Conservation (phyloP, 116 monocot genomes). For the Phalaenopsis hybrid region DNA sequence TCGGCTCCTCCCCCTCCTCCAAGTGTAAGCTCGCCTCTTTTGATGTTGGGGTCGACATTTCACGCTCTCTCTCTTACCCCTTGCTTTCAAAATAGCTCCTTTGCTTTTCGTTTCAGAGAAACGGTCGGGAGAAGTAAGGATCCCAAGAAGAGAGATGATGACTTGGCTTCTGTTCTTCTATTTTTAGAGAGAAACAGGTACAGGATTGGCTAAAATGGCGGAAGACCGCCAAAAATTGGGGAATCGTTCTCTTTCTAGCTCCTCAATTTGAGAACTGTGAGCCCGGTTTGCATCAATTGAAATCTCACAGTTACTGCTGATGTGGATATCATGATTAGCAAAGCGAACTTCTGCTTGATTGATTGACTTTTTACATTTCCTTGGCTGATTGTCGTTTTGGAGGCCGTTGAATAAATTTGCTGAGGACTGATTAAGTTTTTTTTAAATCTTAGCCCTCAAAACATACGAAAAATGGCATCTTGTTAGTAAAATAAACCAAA, state of each 20-base stretch:
- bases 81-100: background rate
- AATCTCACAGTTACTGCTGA: too few species aligned
- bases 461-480: too few species aligned
- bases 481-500: too few species aligned
- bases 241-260: background rate
- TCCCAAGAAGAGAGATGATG: background rate
- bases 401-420: too few species aligned
- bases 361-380: too few species aligned
- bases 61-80: background rate
- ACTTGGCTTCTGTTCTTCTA: background rate
- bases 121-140: background rate
- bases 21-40: background rate
- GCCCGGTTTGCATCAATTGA: background rate
- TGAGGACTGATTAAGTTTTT: too few species aligned
- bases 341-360: too few species aligned
- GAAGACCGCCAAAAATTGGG: background rate
- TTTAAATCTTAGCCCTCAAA: too few species aligned
- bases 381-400: too few species aligned
- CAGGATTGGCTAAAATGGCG: background rate
- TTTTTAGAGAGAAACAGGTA: background rate
- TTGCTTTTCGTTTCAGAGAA: background rate
- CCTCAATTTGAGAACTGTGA: background rate
- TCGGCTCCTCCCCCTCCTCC: conserved; percentile 8
- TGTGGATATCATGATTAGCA: too few species aligned
- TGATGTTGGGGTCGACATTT: conserved; percentile 5